Conservation (phyloP, 441 rosid genomes). For the Populus hybrid region DNA sequence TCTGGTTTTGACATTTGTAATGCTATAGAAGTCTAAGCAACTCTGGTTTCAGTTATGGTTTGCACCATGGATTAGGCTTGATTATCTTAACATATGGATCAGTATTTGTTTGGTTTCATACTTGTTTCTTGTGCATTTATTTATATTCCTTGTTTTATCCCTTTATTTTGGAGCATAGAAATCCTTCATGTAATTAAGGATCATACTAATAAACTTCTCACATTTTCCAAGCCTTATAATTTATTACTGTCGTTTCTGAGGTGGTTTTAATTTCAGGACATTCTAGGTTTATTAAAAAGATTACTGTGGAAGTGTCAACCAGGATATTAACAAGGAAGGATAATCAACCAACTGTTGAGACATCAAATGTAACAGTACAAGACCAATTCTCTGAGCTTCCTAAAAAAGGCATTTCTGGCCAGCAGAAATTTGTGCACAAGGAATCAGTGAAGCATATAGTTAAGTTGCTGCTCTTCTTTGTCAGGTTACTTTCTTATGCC, state of each 20-base stretch:
- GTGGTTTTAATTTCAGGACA: constrained; percentile 27
- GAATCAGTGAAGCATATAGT: constrained; percentile 39
- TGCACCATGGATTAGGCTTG: not conserved
- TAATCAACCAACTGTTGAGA: constrained; percentile 13
- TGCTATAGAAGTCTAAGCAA: not conserved
- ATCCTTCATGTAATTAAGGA: not conserved
- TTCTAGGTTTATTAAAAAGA: constrained; percentile 17
- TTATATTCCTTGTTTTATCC: not conserved
- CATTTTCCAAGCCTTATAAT: not conserved
- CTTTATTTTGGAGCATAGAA: not conserved
- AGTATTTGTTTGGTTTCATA: not conserved
- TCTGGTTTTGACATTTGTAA: not conserved
- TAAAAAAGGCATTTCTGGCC: constrained; percentile 10
- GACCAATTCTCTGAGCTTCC: constrained; percentile 17
- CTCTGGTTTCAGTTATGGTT: not conserved
- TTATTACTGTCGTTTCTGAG: not conserved
- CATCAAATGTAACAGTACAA: constrained; percentile 22
- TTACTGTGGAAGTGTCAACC: constrained; percentile 24
- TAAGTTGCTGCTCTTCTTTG: constrained; percentile 27
- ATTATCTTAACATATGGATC: not conserved
- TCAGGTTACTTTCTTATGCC: constrained; percentile 32
- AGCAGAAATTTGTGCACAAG: constrained; percentile 17
- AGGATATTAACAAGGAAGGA: constrained; percentile 14
- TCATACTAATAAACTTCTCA: not conserved
- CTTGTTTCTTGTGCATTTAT: not conserved